Conservation (phyloP, 495 filamentous ascomycete species). For the Geopyxis carbonaria region DNA sequence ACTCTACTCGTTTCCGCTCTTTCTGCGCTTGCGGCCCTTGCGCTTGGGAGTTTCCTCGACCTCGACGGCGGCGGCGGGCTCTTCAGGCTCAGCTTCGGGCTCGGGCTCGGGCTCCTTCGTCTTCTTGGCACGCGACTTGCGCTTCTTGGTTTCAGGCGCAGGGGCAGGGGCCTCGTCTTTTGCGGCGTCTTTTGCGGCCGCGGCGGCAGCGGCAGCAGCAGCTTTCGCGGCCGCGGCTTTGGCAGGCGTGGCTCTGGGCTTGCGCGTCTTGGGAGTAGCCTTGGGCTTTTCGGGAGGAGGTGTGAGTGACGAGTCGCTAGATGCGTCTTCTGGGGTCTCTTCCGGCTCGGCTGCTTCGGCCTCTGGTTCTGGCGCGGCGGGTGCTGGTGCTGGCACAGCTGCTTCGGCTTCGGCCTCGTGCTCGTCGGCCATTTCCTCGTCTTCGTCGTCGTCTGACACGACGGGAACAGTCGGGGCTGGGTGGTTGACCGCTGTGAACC, state of each 20-base stretch:
- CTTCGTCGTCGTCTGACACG: constrained; percentile 30
- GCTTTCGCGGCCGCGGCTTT: constrained; percentile 8
- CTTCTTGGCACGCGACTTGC: constrained; percentile 18
- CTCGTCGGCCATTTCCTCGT: constrained; percentile 5
- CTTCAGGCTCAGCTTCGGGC: constrained; percentile 3
- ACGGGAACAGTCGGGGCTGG: constrained; percentile 9
- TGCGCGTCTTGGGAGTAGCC: constrained; percentile 31
- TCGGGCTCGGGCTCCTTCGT: constrained; percentile 13
- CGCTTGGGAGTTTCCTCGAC: constrained; percentile 17
- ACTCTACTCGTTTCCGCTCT: too few species aligned
- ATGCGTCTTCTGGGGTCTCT: constrained; percentile 32
- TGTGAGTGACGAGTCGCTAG: constrained; percentile 38
- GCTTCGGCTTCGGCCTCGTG: constrained; percentile 3
- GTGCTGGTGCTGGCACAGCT: too few species aligned
- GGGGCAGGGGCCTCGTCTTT: constrained; percentile 1
- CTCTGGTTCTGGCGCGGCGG: constrained; percentile 10
- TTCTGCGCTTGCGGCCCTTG: constrained; percentile 19
- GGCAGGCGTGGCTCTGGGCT: constrained; percentile 26
- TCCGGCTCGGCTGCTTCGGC: constrained; percentile 28
- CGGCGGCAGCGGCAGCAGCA: constrained; percentile 1
- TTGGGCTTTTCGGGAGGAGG: constrained; percentile 35
- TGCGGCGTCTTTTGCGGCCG: neutral
- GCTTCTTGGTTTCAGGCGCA: constrained; percentile 11
- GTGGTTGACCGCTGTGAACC: constrained; percentile 32
- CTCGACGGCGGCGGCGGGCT: constrained; percentile 9